A percentile compares a stretch with the other conserved stretches of the same genome.
Conservation (phyloP, 2,329 filamentous ascomycete species). For the Diaporthe sp. region DNA sequence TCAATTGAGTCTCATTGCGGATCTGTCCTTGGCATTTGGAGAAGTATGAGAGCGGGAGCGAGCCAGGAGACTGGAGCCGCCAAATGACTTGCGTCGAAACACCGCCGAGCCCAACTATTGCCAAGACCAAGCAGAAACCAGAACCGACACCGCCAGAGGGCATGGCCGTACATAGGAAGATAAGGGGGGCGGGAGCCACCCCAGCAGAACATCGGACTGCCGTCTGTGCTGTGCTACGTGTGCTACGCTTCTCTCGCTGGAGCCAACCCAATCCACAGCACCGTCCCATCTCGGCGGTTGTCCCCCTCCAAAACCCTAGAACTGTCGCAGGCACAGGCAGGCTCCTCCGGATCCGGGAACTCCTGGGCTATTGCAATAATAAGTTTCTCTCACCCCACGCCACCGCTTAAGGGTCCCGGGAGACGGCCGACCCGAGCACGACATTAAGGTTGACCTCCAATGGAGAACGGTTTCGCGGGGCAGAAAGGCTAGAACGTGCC, state of each 20-base stretch:
- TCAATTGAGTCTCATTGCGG: neutral
- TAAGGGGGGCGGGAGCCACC: neutral
- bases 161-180: neutral
- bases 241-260: neutral
- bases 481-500: neutral
- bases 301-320: conserved; percentile 6
- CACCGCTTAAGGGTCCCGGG: neutral
- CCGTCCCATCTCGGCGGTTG: conserved; percentile 8
- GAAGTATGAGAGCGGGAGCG: neutral
- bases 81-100: conserved; percentile 26
- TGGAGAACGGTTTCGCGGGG: neutral
- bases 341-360: conserved; percentile 3
- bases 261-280: conserved; percentile 7
- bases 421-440: conserved; percentile 18
- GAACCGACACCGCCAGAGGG: neutral
- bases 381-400: conserved; percentile 1
- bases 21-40: conserved; percentile 5
- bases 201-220: neutral
- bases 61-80: neutral
- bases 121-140: conserved; percentile 22
- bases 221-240: neutral
- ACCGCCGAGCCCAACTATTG: neutral
- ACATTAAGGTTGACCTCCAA: conserved; percentile 2
- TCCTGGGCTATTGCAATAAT: neutral
- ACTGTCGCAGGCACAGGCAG: conserved; percentile 15